These are phyloP conservation scores for Crataegus laevigata DNA, from an alignment of 306 rosid genomes.

Conservation along the genomic window DNA sequence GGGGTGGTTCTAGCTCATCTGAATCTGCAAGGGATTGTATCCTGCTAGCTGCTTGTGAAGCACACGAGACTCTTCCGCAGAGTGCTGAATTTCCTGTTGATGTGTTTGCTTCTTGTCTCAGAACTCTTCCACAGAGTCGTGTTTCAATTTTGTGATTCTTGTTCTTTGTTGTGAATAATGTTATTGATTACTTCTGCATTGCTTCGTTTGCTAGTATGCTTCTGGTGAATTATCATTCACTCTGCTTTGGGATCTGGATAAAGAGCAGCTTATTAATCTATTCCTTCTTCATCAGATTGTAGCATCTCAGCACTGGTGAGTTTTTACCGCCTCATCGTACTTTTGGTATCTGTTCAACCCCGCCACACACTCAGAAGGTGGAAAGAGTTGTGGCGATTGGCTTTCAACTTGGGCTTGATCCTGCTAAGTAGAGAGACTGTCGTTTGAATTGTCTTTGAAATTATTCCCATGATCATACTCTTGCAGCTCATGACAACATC, in stretches of 20 bases:
- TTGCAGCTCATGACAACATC: neutral
- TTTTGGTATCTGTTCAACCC: slow-evolving; percentile 26
- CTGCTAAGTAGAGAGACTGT: slow-evolving; percentile 37
- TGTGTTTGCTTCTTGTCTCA: slow-evolving; percentile 92
- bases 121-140: slow-evolving; percentile 33
- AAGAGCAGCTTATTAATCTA: slow-evolving; percentile 70
- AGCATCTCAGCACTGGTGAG: slow-evolving; percentile 90
- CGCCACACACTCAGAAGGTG: slow-evolving; percentile 60
- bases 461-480: too few relatives aligned
- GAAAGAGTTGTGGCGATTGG: slow-evolving; percentile 91
- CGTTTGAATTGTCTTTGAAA: too few relatives aligned
- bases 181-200: slow-evolving; percentile 12
- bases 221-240: slow-evolving; percentile 76
- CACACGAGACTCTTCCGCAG: slow-evolving; percentile 92
- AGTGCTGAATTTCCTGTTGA: slow-evolving; percentile 98
- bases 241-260: slow-evolving; percentile 87
- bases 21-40: slow-evolving; percentile 89
- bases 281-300: slow-evolving; percentile 81
- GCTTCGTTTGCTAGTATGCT: slow-evolving; percentile 45
- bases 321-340: slow-evolving; percentile 3
- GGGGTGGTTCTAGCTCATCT: slow-evolving; percentile 57
- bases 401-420: slow-evolving; percentile 93
- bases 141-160: neutral
- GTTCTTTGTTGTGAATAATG: slow-evolving; percentile 6
- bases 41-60: slow-evolving; percentile 95